Evolutionary conservation across 2,329 filamentous ascomycete species (phyloP).

Genomic region (Aspergillus alliaceus): DNA sequence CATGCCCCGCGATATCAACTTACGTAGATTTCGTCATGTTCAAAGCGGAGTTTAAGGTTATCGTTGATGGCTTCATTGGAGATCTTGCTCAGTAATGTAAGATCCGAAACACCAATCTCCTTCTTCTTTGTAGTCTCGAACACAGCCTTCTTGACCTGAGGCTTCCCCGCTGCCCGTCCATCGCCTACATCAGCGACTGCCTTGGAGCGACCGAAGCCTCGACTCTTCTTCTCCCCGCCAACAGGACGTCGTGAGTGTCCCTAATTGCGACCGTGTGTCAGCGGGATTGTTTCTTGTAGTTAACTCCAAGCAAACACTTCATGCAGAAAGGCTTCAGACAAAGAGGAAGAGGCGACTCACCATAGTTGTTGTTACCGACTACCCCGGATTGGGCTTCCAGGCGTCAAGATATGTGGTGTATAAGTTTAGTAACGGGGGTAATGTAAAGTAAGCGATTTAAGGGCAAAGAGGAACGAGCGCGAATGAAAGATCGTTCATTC

Average conservation of each 20-base stretch:
- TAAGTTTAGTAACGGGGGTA: slow-evolving; percentile 19
- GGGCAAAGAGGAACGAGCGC: slow-evolving; percentile 16
- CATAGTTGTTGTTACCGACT: slow-evolving; percentile 33
- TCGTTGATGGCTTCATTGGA: slow-evolving; percentile 99
- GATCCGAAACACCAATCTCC: slow-evolving; percentile 96
- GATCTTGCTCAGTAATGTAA: slow-evolving; percentile 96
- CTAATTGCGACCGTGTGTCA: slow-evolving; percentile 27
- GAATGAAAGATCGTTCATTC: slow-evolving; percentile 18
- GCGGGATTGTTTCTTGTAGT: slow-evolving; percentile 1
- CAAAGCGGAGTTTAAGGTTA: slow-evolving; percentile 96
- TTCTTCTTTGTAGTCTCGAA: slow-evolving; percentile 98
- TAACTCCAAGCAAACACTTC: background rate
- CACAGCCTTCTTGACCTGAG: slow-evolving; percentile 89
- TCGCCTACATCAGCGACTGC: slow-evolving; percentile 43
- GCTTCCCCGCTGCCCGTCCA: slow-evolving; percentile 48
- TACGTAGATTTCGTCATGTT: slow-evolving; percentile 94
- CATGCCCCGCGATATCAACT: slow-evolving; percentile 26
- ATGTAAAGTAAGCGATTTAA: slow-evolving; percentile 8
- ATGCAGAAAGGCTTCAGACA: background rate
- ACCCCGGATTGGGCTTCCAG: slow-evolving; percentile 31
- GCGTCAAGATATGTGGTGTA: slow-evolving; percentile 32
- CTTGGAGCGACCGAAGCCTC: slow-evolving; percentile 43
- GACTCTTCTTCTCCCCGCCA: slow-evolving; percentile 45
- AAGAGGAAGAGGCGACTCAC: slow-evolving; percentile 22
- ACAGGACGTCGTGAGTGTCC: slow-evolving; percentile 45